Percentiles rank a stretch among this genome's conserved stretches.
phyloP scores from a whole-genome alignment of 257 asterid genomes.

The Solanum ossicruentum region DNA sequence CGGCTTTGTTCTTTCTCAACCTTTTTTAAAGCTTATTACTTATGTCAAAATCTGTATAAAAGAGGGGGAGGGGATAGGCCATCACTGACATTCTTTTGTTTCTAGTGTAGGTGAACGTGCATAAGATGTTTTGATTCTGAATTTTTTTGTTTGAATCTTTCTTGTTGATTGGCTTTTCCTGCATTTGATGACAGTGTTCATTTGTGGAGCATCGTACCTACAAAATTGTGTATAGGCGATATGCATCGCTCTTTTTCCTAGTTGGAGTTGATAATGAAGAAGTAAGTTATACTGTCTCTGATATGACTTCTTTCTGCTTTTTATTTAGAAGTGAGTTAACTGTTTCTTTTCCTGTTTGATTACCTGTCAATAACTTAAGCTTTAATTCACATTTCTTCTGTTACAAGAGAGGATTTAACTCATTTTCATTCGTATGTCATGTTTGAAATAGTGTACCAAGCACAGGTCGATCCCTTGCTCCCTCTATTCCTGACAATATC shows the following conservation, averaged over 20 bases:
- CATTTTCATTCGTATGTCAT: neutral
- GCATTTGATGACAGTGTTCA: slow-evolving; percentile 58
- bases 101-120: neutral
- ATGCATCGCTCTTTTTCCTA: slow-evolving; percentile 85
- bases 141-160: neutral
- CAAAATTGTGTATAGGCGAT: slow-evolving; percentile 82
- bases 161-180: neutral
- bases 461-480: neutral
- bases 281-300: slow-evolving; percentile 32
- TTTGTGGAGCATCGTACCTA: slow-evolving; percentile 95
- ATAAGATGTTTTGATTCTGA: neutral
- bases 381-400: neutral
- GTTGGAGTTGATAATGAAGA: slow-evolving; percentile 99
- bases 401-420: neutral
- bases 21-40: neutral
- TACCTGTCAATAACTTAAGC: neutral
- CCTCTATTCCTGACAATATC: neutral
- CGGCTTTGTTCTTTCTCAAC: neutral
- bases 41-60: neutral
- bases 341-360: neutral
- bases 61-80: neutral
- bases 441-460: neutral
- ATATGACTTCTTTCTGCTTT: neutral
- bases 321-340: neutral
- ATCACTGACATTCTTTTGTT: neutral